Percentiles rank a stretch among this genome's conserved stretches.
Evolutionary conservation across 306 rosid species (phyloP).

Genomic region (Pterocarpus santalinus): DNA sequence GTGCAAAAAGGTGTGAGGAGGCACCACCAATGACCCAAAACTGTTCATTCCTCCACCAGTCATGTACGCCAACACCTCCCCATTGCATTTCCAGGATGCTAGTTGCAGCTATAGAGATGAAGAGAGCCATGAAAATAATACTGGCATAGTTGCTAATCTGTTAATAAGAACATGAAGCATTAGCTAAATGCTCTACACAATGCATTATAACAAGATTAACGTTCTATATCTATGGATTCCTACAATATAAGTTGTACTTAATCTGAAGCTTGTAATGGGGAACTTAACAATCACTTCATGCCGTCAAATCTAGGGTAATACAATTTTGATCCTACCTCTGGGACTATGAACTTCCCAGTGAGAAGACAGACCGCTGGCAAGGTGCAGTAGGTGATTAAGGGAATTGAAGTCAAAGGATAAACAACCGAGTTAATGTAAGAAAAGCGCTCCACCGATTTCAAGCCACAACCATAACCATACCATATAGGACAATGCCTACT

Average conservation of each 20-base stretch:
- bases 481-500: conserved; percentile 92
- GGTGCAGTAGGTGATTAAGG: conserved; percentile 82
- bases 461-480: conserved; percentile 94
- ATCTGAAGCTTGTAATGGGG: neutral
- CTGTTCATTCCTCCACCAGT: conserved; percentile 98
- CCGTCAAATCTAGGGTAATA: neutral
- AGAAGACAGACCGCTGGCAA: conserved; percentile 93
- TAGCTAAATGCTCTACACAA: conserved; percentile 24
- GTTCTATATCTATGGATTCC: conserved; percentile 8
- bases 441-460: conserved; percentile 87
- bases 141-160: conserved; percentile 97
- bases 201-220: neutral
- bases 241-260: neutral
- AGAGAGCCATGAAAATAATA: conserved; percentile 83
- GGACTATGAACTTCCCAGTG: conserved; percentile 90
- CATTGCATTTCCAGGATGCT: conserved; percentile 93
- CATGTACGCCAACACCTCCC: conserved; percentile 94
- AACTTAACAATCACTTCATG: neutral
- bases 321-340: conserved; percentile 65
- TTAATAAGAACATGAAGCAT: conserved; percentile 27
- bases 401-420: conserved; percentile 91
- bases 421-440: conserved; percentile 91
- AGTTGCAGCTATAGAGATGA: conserved; percentile 86
- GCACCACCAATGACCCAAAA: conserved; percentile 96
- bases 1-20: conserved; percentile 87